Evolutionary conservation across 176 grass and related monocot genomes (phyloP).

Genomic region (Cymbopogon citratus): DNA sequence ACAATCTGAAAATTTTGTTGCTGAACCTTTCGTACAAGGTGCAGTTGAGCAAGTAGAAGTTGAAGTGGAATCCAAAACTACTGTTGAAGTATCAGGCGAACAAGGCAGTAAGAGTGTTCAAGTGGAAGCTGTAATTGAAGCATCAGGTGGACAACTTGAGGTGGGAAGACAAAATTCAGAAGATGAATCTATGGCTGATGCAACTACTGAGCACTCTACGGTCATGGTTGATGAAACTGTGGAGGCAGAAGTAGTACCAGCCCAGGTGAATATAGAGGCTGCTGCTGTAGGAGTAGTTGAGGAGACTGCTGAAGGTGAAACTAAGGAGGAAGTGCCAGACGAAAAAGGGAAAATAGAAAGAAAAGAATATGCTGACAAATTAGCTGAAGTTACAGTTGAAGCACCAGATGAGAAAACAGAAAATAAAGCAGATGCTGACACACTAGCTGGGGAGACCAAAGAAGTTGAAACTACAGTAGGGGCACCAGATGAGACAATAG

Average conservation of each 20-base stretch:
- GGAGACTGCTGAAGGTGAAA: conserved; percentile 6
- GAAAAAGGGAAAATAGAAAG: not conserved
- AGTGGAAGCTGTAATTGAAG: no score
- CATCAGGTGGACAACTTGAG: not conserved
- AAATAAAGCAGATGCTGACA: conserved; percentile 10
- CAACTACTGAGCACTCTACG: not conserved
- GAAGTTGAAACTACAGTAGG: not conserved
- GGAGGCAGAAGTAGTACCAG: not conserved
- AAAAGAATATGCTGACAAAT: conserved; percentile 11
- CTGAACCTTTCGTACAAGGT: not conserved
- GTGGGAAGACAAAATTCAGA: no score
- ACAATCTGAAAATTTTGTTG: conserved; percentile 5
- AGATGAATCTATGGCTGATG: not conserved
- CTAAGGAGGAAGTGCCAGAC: not conserved
- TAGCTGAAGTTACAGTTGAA: not conserved
- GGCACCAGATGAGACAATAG: not conserved
- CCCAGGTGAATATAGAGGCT: not conserved
- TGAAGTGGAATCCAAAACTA: not conserved
- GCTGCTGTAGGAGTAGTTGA: not conserved
- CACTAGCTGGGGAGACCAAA: not conserved
- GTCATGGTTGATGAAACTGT: not conserved
- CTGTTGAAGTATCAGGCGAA: not conserved
- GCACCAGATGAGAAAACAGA: not conserved
- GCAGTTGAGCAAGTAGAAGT: conserved; percentile 25
- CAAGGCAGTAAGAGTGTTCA: not conserved